Evolutionary conservation across 2,329 filamentous ascomycete genomes (phyloP).

Genomic region (Ophiostoma piceae): DNA sequence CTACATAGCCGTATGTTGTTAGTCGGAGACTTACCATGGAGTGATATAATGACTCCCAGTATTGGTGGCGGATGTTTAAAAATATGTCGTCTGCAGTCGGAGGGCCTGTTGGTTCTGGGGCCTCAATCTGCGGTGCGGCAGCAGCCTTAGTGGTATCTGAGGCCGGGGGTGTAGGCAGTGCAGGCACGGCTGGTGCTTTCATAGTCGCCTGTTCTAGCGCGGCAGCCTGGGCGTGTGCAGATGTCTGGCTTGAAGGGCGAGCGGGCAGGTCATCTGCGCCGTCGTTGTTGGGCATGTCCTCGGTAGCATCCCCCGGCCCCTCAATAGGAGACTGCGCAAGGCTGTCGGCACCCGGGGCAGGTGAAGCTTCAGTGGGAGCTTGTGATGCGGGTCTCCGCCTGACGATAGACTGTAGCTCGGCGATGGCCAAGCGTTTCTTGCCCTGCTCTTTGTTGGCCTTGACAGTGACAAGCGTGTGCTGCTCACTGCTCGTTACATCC

Average conservation of each 20-base stretch:
- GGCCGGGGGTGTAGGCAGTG: slow-evolving; percentile 20
- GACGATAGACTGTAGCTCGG: slow-evolving; percentile 58
- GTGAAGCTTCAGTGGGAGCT: not conserved
- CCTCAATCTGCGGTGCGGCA: not conserved
- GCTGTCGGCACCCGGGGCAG: not conserved
- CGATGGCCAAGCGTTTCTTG: slow-evolving; percentile 55
- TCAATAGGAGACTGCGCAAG: not conserved
- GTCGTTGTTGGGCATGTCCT: slow-evolving; percentile 23
- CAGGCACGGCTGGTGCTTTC: not conserved
- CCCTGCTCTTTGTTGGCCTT: slow-evolving; percentile 47
- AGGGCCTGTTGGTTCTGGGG: slow-evolving; percentile 27
- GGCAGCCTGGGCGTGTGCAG: not conserved
- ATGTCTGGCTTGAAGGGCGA: slow-evolving; percentile 15
- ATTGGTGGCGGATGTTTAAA: slow-evolving; percentile 53
- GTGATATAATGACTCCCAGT: slow-evolving; percentile 57
- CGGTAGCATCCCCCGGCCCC: not conserved
- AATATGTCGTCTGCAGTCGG: slow-evolving; percentile 51
- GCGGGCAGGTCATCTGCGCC: slow-evolving; percentile 27
- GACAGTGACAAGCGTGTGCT: slow-evolving; percentile 39
- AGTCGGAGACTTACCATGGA: slow-evolving; percentile 40
- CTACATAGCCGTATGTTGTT: not conserved
- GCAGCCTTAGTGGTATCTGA: slow-evolving; percentile 18
- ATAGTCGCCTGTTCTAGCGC: not conserved
- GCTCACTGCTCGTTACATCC: slow-evolving; percentile 21
- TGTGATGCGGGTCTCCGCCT: slow-evolving; percentile 36